Evolutionary conservation across 257 asterid species (phyloP).

Genomic region (Nicotiana attenuata): DNA sequence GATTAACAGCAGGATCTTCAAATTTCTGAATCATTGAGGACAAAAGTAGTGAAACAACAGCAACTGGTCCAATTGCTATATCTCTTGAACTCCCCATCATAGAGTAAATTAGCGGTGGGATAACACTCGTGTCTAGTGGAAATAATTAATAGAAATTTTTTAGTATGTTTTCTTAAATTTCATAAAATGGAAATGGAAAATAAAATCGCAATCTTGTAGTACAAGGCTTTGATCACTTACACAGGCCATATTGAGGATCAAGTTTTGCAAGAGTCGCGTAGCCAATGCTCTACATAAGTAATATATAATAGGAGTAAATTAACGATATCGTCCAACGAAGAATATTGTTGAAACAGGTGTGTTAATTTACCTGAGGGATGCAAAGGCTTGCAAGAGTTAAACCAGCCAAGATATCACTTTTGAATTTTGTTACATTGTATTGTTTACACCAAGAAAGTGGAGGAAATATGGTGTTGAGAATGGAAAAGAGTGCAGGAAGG

Average conservation of each 20-base stretch:
- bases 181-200: neutral
- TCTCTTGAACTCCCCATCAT: slow-evolving; percentile 42
- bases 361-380: slow-evolving; percentile 33
- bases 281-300: slow-evolving; percentile 28
- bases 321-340: neutral
- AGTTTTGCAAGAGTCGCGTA: slow-evolving; percentile 41
- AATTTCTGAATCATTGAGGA: slow-evolving; percentile 29
- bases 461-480: slow-evolving; percentile 24
- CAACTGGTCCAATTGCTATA: slow-evolving; percentile 44
- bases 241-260: slow-evolving; percentile 42
- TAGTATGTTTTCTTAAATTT: neutral
- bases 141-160: neutral
- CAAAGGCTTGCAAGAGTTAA: slow-evolving; percentile 46
- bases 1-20: slow-evolving; percentile 33
- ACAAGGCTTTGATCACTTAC: slow-evolving; percentile 19
- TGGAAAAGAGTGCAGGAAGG: neutral
- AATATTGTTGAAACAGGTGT: neutral
- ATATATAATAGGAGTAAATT: neutral
- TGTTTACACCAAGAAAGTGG: slow-evolving; percentile 25
- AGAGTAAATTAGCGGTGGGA: slow-evolving; percentile 39
- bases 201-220: neutral
- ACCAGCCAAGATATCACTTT: slow-evolving; percentile 35
- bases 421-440: slow-evolving; percentile 24
- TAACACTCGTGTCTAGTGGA: slow-evolving; percentile 33
- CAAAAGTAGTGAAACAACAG: slow-evolving; percentile 38